Evolutionary conservation across 2,329 filamentous ascomycete genomes (phyloP), one percentile per base, ranked within the genome.

Genomic region (Paraphaeosphaeria sporulosa): DNA sequence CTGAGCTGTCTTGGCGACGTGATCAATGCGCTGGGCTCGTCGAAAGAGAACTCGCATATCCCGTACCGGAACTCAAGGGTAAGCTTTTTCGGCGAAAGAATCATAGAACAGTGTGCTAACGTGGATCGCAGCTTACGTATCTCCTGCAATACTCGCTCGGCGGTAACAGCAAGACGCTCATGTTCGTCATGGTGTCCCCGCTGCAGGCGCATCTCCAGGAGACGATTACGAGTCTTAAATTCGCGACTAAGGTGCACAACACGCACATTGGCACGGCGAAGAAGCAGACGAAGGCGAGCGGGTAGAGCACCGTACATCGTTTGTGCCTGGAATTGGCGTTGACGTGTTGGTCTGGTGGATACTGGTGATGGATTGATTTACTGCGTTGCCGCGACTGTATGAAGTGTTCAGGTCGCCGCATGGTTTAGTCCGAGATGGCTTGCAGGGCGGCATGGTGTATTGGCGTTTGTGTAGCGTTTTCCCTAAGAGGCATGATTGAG

Each of bases 181-280:
- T 99, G 95, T 97, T 99, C 77, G 93, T 98, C 76, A 98, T 98
- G 94, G 91, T 97, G 58, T 95, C 91, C 69, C 95, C 95, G 36
- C 82, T 98, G 60, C 92, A 96, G 81, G 91, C 89, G 6, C 95
- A 98, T 81, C 83, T 97, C 65, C 91, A 90, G 72, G 95, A 99
- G 83, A 97, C 94, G 3, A 83, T 97, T 75, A 97, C 94, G 47
- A 97, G 93, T 83, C 84, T 99, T 78, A 90, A 95, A 72, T 99
- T 99, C 79, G 95, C 95, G 17, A 96, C 92, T 36, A 98, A 97
- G 86, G 93, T 94, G 64, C 89, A 93, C 80, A 96, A 96, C 75
- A 96, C 93, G 27, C 93, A 96, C 69, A 96, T 97, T 70, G 93
- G 93, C 61, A 94, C 92, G 0, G 93, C 93, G 44, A 96, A 91